Evolutionary conservation across 2,329 filamentous ascomycete genomes (phyloP), one percentile per base, ranked within the genome.

Genomic region (Fonsecaea pugnacius): DNA sequence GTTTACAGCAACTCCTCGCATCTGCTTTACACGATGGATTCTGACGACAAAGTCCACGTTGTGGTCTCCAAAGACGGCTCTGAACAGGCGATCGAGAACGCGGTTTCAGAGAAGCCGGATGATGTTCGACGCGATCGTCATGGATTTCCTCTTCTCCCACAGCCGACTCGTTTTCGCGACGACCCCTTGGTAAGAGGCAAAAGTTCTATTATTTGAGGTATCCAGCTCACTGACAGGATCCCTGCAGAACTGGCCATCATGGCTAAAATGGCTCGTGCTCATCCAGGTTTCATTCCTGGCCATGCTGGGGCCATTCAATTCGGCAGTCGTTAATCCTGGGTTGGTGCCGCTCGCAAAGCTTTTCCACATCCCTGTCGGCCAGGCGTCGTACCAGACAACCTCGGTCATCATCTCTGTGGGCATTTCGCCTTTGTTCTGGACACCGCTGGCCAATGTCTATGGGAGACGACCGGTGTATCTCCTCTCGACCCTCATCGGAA

Each of bases 401-500:
- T 70, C 75, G 6, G 69, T 70, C 58, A 76, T 77, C 55, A 65
- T 74, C 18, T 73, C 74, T 58, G 72, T 69, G 16, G 76, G 75
- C 1, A 54, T 66, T 30, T 57, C 51, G 12, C 64, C 66, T 9
- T 55, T 68, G 46, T 18, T 74, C 52, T 69, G 64, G 64, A 65
- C 67, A 10, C 72, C 75, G 2, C 57, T 77, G n/a, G 70, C 73
- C 38, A 76, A 76, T 46, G 65, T 71, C 16, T 75, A 75, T 62
- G 75, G 75, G 24, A 67, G 75, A 18, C 69, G 75, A 50, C 73
- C 73, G 0, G 68, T 77, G 18, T 72, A 74, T 50, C 60, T 76
- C 10, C 40, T 71, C n/a, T 72, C 70, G 8, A 72, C 69, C 12
- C 67, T 73, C n/a, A 61, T 75, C 3, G 72, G 71, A 10, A 69